These are phyloP conservation scores for Apophysomyces variabilis DNA, from an alignment of 371 early-diverging fungal genomes.

Conservation along the genomic window DNA sequence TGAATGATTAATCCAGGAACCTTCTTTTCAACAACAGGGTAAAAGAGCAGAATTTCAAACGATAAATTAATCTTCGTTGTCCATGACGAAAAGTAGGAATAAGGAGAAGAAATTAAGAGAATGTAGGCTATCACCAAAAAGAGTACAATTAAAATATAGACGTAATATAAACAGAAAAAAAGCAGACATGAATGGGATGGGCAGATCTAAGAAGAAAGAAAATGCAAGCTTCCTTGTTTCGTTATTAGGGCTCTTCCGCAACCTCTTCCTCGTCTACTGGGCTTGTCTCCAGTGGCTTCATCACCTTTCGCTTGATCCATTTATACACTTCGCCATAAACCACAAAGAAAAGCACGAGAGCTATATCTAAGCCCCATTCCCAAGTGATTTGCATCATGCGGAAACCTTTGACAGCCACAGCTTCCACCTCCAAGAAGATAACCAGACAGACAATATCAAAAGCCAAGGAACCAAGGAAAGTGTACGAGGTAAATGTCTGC, in stretches of 20 bases:
- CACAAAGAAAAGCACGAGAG: conserved; percentile 54
- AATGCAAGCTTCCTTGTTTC: too few relatives aligned
- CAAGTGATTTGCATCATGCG: conserved; percentile 62
- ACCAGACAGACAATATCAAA: conserved; percentile 54
- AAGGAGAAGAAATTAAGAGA: too few relatives aligned
- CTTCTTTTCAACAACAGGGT: too few relatives aligned
- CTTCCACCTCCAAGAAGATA: conserved; percentile 69
- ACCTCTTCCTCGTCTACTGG: conserved; percentile 2
- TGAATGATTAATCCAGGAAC: too few relatives aligned
- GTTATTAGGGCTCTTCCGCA: background rate
- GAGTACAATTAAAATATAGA: too few relatives aligned
- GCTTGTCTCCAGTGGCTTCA: conserved; percentile 21
- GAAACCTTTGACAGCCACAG: conserved; percentile 63
- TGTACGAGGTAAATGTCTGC: conserved; percentile 53
- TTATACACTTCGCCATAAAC: conserved; percentile 61
- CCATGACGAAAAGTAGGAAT: too few relatives aligned
- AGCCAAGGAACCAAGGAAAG: conserved; percentile 51
- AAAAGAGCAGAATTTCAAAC: too few relatives aligned
- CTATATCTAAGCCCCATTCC: conserved; percentile 73
- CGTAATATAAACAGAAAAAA: too few relatives aligned
- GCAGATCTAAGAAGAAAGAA: too few relatives aligned
- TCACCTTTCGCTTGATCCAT: conserved; percentile 24
- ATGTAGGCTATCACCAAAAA: too few relatives aligned
- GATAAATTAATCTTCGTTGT: too few relatives aligned
- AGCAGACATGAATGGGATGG: too few relatives aligned